phyloP scores from a whole-genome alignment of 1,139 yeast species.

The Blastobotrys persicus region DNA sequence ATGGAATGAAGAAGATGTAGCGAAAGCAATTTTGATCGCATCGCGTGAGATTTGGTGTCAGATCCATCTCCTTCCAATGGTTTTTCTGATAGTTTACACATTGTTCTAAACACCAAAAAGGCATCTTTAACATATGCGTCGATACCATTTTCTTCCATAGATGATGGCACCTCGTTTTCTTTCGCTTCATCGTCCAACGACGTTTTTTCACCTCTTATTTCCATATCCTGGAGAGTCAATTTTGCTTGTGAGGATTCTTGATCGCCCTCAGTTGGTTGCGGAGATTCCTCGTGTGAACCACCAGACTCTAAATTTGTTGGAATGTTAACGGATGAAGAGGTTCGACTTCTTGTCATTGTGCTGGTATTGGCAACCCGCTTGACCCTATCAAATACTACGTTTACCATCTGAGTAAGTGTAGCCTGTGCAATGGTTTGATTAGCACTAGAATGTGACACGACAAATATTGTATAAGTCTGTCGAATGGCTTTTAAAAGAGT shows the following conservation, averaged over 20 bases:
- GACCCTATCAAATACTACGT: conserved; percentile 79
- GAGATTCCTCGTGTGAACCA: conserved; percentile 2
- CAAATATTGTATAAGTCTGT: conserved; percentile 88
- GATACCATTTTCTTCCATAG: conserved; percentile 46
- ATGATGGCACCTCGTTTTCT: conserved; percentile 10
- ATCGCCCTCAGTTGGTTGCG: background rate
- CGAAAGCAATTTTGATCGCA: conserved; percentile 85
- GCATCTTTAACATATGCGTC: conserved; percentile 85
- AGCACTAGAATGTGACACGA: conserved; percentile 72
- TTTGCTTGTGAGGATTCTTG: conserved; percentile 19
- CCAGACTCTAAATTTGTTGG: background rate
- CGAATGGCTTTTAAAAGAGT: conserved; percentile 85
- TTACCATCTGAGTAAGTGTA: conserved; percentile 84
- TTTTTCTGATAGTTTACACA: conserved; percentile 90
- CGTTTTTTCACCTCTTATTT: conserved; percentile 18
- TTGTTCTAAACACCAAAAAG: conserved; percentile 84
- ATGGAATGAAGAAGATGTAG: conserved; percentile 86
- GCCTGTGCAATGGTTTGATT: conserved; percentile 97
- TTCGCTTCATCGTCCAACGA: conserved; percentile 11
- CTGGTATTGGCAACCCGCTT: conserved; percentile 23
- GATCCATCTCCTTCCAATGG: conserved; percentile 64
- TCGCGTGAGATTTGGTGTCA: conserved; percentile 88
- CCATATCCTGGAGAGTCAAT: conserved; percentile 29
- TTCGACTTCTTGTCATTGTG: conserved; percentile 1
- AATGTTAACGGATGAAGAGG: conserved; percentile 6